These are phyloP conservation scores for Aspergillus sclerotioniger DNA, from an alignment of 495 filamentous ascomycete genomes.

Conservation along the genomic window DNA sequence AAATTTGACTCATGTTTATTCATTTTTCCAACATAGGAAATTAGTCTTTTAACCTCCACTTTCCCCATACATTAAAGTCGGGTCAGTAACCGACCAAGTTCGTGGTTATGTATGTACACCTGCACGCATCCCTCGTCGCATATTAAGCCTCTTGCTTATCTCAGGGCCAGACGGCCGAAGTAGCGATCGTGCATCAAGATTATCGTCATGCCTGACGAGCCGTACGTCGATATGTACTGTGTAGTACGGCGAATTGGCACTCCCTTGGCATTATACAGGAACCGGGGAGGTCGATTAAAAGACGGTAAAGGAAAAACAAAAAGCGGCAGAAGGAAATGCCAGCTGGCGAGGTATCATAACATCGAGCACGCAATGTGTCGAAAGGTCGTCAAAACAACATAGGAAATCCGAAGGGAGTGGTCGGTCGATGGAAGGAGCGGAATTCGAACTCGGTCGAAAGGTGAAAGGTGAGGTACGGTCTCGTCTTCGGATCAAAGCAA, in stretches of 20 bases:
- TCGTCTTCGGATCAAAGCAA: background rate
- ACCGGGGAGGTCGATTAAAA: slow-evolving; percentile 38
- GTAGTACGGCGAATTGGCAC: slow-evolving; percentile 28
- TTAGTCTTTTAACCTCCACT: slow-evolving; percentile 33
- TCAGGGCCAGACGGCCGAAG: slow-evolving; percentile 12
- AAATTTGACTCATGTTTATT: slow-evolving; percentile 10
- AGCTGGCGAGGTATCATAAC: slow-evolving; percentile 28
- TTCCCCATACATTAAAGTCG: slow-evolving; percentile 29
- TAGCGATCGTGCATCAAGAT: slow-evolving; percentile 18
- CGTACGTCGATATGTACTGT: slow-evolving; percentile 31
- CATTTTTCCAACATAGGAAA: slow-evolving; percentile 32
- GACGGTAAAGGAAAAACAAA: slow-evolving; percentile 28
- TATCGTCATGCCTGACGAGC: slow-evolving; percentile 22
- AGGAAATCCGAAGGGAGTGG: slow-evolving; percentile 27
- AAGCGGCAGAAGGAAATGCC: slow-evolving; percentile 31
- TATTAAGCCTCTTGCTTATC: slow-evolving; percentile 10
- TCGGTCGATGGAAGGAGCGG: slow-evolving; percentile 10
- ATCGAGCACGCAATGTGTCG: slow-evolving; percentile 13
- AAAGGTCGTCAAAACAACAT: slow-evolving; percentile 32
- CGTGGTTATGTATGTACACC: slow-evolving; percentile 38
- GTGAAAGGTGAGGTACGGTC: background rate
- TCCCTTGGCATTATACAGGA: slow-evolving; percentile 34
- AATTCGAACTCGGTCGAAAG: slow-evolving; percentile 9
- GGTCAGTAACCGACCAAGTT: slow-evolving; percentile 23
- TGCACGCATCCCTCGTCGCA: slow-evolving; percentile 26